Percentiles rank a stretch among this genome's conserved stretches.
phyloP scores from a whole-genome alignment of 2,329 filamentous ascomycete species.

The Colletotrichum costaricense region DNA sequence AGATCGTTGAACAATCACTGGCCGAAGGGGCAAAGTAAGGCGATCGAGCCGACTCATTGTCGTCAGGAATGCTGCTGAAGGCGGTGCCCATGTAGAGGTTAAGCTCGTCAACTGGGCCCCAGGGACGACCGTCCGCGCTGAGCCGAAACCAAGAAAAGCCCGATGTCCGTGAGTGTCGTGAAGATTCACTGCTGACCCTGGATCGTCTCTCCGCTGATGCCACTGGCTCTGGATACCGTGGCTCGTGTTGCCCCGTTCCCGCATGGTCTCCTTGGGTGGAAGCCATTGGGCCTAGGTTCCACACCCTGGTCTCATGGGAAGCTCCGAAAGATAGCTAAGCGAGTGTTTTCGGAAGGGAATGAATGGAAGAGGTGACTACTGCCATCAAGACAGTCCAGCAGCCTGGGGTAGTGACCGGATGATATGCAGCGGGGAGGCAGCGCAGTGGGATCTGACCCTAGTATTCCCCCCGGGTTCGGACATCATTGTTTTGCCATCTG shows the following conservation, averaged over 20 bases:
- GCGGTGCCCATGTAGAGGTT: conserved; percentile 29
- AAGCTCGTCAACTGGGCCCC: conserved; percentile 27
- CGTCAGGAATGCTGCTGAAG: conserved; percentile 28
- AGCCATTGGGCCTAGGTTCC: conserved; percentile 2
- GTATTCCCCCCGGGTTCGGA: background rate
- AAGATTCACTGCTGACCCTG: background rate
- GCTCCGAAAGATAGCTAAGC: too few relatives aligned
- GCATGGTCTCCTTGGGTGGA: background rate
- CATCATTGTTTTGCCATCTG: background rate
- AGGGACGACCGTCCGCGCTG: conserved; percentile 12
- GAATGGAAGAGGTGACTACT: too few relatives aligned
- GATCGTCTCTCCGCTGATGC: background rate
- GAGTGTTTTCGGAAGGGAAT: background rate
- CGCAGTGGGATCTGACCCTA: too few relatives aligned
- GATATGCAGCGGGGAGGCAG: background rate
- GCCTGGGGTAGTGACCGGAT: background rate
- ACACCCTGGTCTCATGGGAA: background rate
- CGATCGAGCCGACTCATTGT: conserved; percentile 4
- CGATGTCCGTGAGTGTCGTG: conserved; percentile 8
- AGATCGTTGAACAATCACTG: background rate
- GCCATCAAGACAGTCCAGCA: background rate
- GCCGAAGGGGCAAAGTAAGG: background rate
- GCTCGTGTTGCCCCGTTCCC: background rate
- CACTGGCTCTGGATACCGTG: conserved; percentile 10
- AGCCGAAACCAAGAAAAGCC: conserved; percentile 28